Conservation (phyloP, 768 basidiomycete species). For the Gymnopilus dilepis region DNA sequence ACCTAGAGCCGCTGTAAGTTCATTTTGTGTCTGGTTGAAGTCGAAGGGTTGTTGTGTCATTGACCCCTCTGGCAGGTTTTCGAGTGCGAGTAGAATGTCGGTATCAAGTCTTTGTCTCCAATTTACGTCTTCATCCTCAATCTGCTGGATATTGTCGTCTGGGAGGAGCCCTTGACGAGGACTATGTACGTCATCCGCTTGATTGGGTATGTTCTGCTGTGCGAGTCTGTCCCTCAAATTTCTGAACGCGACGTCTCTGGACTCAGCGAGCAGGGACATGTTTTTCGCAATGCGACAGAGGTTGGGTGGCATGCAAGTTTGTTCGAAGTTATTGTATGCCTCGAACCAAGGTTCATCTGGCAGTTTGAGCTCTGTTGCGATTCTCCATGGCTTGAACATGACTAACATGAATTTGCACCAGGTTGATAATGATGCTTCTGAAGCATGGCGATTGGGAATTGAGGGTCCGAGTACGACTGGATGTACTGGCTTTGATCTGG, state of each 20-base stretch:
- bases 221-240: no score
- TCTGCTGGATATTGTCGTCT: no score
- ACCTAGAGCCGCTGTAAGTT: no score
- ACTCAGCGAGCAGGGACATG: background rate
- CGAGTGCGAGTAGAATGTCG: no score
- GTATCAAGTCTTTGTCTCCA: no score
- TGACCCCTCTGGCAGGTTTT: no score
- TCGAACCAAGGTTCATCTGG: background rate
- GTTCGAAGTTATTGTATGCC: background rate
- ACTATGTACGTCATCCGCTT: no score
- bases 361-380: background rate
- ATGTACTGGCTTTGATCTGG: background rate
- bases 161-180: no score
- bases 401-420: slow-evolving; percentile 9
- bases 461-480: slow-evolving; percentile 6
- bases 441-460: background rate
- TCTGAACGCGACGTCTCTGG: background rate
- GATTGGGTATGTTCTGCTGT: no score
- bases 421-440: background rate
- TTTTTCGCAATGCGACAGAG: background rate
- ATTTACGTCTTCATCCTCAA: no score
- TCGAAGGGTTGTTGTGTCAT: no score
- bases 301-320: background rate
- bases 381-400: slow-evolving; percentile 10
- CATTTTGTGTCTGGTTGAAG: no score